phyloP scores from a whole-genome alignment of 2,329 filamentous ascomycete genomes.

The Zymoseptoria pseudotritici region DNA sequence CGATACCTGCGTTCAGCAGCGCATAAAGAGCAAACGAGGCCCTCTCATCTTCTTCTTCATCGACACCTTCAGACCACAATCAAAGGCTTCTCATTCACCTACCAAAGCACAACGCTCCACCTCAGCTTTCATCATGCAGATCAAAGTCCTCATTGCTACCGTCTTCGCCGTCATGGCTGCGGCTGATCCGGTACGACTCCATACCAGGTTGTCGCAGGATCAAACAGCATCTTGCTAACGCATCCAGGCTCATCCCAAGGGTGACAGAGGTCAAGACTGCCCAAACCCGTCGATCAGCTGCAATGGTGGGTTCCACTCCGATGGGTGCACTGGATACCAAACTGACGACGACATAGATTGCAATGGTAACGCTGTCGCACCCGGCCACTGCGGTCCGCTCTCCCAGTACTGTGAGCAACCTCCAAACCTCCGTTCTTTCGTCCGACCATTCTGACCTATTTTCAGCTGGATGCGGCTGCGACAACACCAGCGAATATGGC shows the following conservation, averaged over 20 bases:
- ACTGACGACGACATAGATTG: not conserved
- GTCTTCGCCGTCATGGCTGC: not conserved
- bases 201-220: not conserved
- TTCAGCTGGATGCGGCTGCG: not conserved
- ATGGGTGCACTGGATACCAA: not conserved
- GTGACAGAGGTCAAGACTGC: not conserved
- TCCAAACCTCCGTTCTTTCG: not conserved
- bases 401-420: not conserved
- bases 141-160: not conserved
- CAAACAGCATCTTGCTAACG: not conserved
- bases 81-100: not conserved
- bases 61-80: not conserved
- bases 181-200: not conserved
- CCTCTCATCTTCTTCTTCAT: not conserved
- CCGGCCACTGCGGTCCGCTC: not conserved
- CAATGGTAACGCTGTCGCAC: not conserved
- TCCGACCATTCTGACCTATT: not conserved
- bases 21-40: not conserved
- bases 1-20: not conserved
- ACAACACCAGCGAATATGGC: not conserved
- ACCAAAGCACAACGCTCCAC: not conserved
- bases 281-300: not conserved
- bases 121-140: not conserved
- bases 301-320: not conserved
- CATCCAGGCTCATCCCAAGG: not conserved